phyloP scores from a whole-genome alignment of 2,329 filamentous ascomycete genomes.

The Leptodontidium sp. region DNA sequence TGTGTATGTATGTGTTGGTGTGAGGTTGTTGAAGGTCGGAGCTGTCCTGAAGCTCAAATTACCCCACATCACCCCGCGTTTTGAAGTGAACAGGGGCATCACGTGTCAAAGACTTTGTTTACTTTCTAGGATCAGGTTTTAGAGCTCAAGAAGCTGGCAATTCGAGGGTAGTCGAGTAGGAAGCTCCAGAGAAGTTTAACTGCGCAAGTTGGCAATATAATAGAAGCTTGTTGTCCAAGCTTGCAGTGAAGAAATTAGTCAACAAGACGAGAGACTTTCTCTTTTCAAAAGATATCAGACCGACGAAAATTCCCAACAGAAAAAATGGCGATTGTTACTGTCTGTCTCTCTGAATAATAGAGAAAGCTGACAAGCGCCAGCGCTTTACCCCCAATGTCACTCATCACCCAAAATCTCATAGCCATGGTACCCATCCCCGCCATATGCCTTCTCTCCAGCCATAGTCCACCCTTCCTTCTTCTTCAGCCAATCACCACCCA shows the following conservation, averaged over 20 bases:
- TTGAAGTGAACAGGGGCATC: conserved; percentile 10
- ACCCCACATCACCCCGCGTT: conserved; percentile 8
- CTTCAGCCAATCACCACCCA: conserved; percentile 53
- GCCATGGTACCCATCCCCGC: conserved; percentile 55
- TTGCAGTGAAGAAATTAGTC: no score
- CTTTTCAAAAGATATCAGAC: no score
- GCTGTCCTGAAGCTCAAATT: neutral
- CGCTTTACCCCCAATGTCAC: neutral
- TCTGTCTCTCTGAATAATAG: neutral
- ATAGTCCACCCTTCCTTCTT: conserved; percentile 54
- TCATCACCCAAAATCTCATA: conserved; percentile 45
- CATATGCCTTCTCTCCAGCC: conserved; percentile 51
- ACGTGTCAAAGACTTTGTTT: conserved; percentile 15
- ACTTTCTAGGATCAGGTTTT: neutral
- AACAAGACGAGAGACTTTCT: no score
- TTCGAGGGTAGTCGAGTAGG: neutral
- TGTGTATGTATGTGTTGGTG: neutral
- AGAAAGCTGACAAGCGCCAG: neutral
- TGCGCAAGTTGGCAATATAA: no score
- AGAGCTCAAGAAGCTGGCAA: neutral
- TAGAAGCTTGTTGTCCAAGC: no score
- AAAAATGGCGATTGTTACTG: neutral
- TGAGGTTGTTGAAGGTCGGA: neutral
- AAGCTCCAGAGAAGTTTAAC: no score
- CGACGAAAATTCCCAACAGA: no score